Conservation (phyloP, 768 basidiomycete species). For the Lanmaoa rubissima region DNA sequence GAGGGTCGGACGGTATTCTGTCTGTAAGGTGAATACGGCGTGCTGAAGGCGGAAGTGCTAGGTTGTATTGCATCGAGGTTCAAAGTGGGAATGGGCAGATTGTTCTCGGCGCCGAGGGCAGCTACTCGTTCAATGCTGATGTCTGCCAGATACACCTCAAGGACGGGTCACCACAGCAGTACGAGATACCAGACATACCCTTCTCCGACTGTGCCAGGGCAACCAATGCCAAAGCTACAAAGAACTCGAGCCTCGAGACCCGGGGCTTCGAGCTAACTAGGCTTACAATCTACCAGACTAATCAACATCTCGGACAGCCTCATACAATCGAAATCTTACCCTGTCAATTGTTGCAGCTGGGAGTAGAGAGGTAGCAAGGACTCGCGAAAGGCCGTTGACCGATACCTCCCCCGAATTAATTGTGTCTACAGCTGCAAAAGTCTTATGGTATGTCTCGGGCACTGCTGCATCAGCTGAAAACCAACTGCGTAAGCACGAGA, state of each 20-base stretch:
- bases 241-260: constrained; percentile 89
- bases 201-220: constrained; percentile 81
- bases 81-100: constrained; percentile 70
- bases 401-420: constrained; percentile 72
- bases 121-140: constrained; percentile 82
- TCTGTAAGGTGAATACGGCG: constrained; percentile 40
- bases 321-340: constrained; percentile 38
- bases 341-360: constrained; percentile 82
- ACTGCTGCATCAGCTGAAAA: constrained; percentile 72
- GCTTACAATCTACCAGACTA: constrained; percentile 71
- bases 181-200: constrained; percentile 43
- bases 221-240: constrained; percentile 84
- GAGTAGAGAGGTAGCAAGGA: constrained; percentile 72
- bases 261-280: constrained; percentile 77
- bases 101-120: constrained; percentile 71
- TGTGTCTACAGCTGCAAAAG: constrained; percentile 75
- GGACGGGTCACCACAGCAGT: neutral
- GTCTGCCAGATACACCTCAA: constrained; percentile 42
- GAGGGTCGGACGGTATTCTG: constrained; percentile 46
- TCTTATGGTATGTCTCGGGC: constrained; percentile 71
- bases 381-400: constrained; percentile 77
- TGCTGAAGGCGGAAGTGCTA: constrained; percentile 49
- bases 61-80: constrained; percentile 58
- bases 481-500: constrained; percentile 10
- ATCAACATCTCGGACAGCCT: constrained; percentile 1